Evolutionary conservation across 306 rosid species (phyloP).

Genomic region (Luffa aegyptiaca): DNA sequence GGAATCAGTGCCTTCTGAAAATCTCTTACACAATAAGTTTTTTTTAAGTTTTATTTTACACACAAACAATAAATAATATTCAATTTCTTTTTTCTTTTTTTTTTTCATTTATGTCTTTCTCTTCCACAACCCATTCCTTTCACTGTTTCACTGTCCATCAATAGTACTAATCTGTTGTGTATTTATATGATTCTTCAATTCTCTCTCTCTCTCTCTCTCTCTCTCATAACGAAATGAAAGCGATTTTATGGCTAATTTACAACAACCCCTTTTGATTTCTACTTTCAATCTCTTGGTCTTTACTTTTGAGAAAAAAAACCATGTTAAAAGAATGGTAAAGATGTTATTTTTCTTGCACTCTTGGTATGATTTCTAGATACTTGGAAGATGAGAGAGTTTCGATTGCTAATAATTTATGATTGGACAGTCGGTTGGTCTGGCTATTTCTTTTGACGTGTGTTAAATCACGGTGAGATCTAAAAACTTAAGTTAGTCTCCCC

Average conservation of each 20-base stretch:
- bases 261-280: neutral
- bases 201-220: neutral
- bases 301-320: no score
- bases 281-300: neutral
- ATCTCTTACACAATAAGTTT: neutral
- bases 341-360: no score
- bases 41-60: neutral
- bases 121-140: neutral
- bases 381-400: no score
- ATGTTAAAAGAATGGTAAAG: no score
- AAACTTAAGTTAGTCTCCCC: no score
- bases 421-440: no score
- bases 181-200: neutral
- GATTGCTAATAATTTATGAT: no score
- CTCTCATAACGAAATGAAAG: neutral
- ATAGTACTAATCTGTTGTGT: slow-evolving; percentile 10
- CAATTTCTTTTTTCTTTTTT: no score
- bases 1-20: slow-evolving; percentile 34
- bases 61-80: neutral
- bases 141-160: slow-evolving; percentile 2
- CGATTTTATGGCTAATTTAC: neutral
- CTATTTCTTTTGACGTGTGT: no score
- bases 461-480: no score
- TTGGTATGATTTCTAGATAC: no score
- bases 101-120: neutral